Conservation (phyloP, 768 basidiomycete genomes). For the Lactifluus rugatus region DNA sequence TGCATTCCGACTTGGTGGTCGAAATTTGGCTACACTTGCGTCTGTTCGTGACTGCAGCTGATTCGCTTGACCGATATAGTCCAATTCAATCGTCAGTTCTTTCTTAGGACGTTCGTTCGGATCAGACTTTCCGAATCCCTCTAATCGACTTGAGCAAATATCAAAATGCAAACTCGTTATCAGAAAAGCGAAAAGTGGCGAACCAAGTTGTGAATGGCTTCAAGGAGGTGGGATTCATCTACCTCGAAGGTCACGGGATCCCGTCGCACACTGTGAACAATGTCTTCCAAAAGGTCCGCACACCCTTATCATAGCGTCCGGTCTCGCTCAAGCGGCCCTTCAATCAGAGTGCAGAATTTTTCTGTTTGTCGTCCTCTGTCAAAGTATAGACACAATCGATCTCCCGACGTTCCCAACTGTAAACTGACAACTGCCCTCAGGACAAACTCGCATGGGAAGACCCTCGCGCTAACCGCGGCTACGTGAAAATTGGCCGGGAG, state of each 20-base stretch:
- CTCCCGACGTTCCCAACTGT: background rate
- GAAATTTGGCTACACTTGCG: background rate
- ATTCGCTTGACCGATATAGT: background rate
- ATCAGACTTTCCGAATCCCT: slow-evolving; percentile 42
- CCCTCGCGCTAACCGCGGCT: slow-evolving; percentile 78
- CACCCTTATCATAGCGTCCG: background rate
- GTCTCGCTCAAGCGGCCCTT: background rate
- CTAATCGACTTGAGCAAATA: slow-evolving; percentile 72
- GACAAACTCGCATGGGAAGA: slow-evolving; percentile 70
- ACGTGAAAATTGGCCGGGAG: slow-evolving; percentile 73
- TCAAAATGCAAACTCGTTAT: slow-evolving; percentile 36
- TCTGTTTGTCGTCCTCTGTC: slow-evolving; percentile 46
- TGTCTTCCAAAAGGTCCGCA: slow-evolving; percentile 54
- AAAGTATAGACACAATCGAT: slow-evolving; percentile 36
- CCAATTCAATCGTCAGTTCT: background rate
- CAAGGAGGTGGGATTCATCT: slow-evolving; percentile 74
- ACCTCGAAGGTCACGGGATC: slow-evolving; percentile 67
- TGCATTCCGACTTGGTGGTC: background rate
- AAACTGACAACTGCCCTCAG: slow-evolving; percentile 27
- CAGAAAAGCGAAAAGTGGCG: slow-evolving; percentile 55
- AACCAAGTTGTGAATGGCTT: slow-evolving; percentile 65
- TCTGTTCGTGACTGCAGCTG: background rate
- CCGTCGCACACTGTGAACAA: slow-evolving; percentile 42
- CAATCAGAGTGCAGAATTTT: slow-evolving; percentile 66
- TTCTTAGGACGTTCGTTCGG: slow-evolving; percentile 29